A percentile compares a stretch with the other conserved stretches of the same genome.
Conservation (phyloP, 441 rosid genomes). For the Pelargonium myrrhifolium region DNA sequence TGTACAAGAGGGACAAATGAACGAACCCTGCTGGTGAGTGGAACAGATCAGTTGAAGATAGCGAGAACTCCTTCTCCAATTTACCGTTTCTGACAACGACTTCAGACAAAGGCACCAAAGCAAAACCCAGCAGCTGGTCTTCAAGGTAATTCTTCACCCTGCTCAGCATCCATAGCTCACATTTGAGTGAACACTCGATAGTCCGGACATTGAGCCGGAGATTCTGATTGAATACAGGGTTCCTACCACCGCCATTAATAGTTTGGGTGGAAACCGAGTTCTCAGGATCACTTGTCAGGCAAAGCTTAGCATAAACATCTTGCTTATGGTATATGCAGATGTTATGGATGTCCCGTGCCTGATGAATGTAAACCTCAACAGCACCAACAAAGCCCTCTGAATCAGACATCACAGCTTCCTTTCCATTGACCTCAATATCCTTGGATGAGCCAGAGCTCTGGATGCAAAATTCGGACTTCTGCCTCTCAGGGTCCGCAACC, state of each 20-base stretch:
- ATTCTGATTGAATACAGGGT: slow-evolving; percentile 80
- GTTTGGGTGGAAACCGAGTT: slow-evolving; percentile 68
- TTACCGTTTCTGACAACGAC: slow-evolving; percentile 63
- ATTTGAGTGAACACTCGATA: slow-evolving; percentile 69
- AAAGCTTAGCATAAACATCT: slow-evolving; percentile 96
- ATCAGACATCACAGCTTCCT: slow-evolving; percentile 25
- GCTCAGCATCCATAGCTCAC: slow-evolving; percentile 97
- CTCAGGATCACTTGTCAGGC: slow-evolving; percentile 78
- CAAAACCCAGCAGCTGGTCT: slow-evolving; percentile 89
- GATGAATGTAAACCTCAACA: slow-evolving; percentile 71
- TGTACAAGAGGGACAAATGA: slow-evolving; percentile 66
- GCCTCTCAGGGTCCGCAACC: slow-evolving; percentile 49
- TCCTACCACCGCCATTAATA: slow-evolving; percentile 97
- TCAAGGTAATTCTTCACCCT: slow-evolving; percentile 94
- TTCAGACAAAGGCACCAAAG: slow-evolving; percentile 85
- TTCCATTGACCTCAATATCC: slow-evolving; percentile 33
- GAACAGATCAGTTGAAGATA: slow-evolving; percentile 90
- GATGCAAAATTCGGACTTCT: slow-evolving; percentile 34
- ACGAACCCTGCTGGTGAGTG: slow-evolving; percentile 97
- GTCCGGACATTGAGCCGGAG: slow-evolving; percentile 53
- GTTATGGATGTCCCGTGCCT: slow-evolving; percentile 98
- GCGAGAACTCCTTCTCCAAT: slow-evolving; percentile 85
- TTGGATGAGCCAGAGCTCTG: slow-evolving; percentile 28
- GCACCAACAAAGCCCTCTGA: slow-evolving; percentile 43
- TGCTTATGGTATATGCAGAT: slow-evolving; percentile 99